Base-by-base conservation (phyloP, 2,329 filamentous ascomycete genomes). In the Plenodomus biglobosus region DNA sequence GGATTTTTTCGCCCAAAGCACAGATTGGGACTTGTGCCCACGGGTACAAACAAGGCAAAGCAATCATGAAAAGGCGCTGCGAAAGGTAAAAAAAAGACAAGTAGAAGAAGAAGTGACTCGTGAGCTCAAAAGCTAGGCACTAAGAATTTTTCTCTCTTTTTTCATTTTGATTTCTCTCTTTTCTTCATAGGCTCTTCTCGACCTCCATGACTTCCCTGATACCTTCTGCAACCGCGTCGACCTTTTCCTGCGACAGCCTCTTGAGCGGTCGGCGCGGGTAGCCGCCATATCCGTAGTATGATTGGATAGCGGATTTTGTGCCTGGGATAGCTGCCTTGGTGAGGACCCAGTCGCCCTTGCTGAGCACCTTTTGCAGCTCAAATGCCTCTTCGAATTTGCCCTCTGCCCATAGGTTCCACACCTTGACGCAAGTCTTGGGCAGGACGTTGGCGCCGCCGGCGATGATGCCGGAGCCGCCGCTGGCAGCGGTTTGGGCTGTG, bases 401-500 rank as follows among this genome's bases (percentile, higher is more conserved):
- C 62, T 85, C 79, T 8, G 77, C 77, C 70, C 86, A 92, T 44
- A 92, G 78, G 66, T 90, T 81, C 86, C 88, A 91, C 21, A 95
- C 83, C 68, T 82, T 83, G 41, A 87, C 86, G 65, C 89, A 92
- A 6, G 87, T 78, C 76, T 92, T 91, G 42, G 90, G 90, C 73
- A 92, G 84, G 48, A 95, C 85, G 66, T 95, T 95, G 52, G 89
- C 90, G 36, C 88, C 85, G 17, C 90, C 90, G 15, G 88, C 89
- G 64, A 95, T 94, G 72, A 94, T 90, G 24, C 90, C 90, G 46
- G 84, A 87, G 37, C 90, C 90, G 40, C 90, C 90, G 40, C 84
- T 88, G 52, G 86, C 80, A 3, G 92, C 80, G 1, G 89, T 92
- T 75, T 92, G 90, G 21, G 89, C 79, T 1, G 89, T 91, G 72